phyloP scores from a whole-genome alignment of 2,329 filamentous ascomycete species.

The Colletotrichum sp. region DNA sequence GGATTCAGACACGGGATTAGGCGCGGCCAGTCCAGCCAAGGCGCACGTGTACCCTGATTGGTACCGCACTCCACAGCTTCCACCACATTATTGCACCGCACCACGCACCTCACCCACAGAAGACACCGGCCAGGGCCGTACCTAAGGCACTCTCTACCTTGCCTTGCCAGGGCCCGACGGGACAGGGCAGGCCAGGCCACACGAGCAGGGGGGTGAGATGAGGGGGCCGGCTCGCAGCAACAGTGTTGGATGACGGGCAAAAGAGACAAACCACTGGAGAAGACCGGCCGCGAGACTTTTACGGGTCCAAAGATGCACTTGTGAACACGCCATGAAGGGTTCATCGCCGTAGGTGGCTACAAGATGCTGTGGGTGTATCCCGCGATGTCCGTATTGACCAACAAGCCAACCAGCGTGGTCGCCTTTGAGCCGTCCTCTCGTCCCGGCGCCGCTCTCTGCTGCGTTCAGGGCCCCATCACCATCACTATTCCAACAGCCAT shows the following conservation, averaged over 20 bases:
- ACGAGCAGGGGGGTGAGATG: neutral
- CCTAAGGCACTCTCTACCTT: slow-evolving; percentile 6
- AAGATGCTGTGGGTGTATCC: neutral
- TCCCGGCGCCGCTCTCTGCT: neutral
- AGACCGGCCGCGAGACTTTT: neutral
- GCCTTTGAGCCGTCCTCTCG: neutral
- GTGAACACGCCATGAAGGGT: neutral
- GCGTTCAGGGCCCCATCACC: neutral
- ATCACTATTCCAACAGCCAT: neutral
- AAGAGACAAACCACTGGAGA: neutral
- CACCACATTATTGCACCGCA: slow-evolving; percentile 12
- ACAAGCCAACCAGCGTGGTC: neutral
- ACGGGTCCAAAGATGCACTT: neutral
- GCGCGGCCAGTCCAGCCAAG: slow-evolving; percentile 16
- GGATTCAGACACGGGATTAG: slow-evolving; percentile 19
- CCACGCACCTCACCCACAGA: slow-evolving; percentile 10
- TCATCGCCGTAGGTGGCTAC: neutral
- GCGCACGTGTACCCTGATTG: slow-evolving; percentile 21
- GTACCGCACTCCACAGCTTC: slow-evolving; percentile 8
- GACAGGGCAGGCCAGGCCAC: neutral
- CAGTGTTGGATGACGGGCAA: neutral
- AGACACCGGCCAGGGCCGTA: slow-evolving; percentile 17
- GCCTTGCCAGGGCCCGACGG: slow-evolving; percentile 1
- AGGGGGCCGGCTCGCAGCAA: neutral
- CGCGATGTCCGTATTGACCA: neutral